Percentiles rank a stretch among this genome's conserved stretches.
Evolutionary conservation across 2,329 filamentous ascomycete species (phyloP).

Genomic region (Paracoccidioides brasiliensis): DNA sequence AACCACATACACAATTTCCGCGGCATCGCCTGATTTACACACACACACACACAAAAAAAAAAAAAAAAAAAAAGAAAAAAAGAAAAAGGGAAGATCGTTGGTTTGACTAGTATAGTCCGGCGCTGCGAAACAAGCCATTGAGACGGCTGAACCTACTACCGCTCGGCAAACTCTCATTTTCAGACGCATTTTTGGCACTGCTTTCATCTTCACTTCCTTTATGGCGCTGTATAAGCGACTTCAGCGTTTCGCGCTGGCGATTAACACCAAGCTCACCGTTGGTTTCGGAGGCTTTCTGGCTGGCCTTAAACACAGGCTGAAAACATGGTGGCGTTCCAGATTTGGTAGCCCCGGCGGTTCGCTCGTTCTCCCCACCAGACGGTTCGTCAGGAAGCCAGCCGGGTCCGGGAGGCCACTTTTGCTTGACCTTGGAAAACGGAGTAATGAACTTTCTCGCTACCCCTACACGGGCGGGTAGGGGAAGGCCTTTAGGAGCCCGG

Average conservation of each 20-base stretch:
- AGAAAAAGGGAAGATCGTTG: background rate
- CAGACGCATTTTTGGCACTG: background rate
- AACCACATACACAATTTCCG: too few species aligned
- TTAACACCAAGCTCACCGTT: background rate
- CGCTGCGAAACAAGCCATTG: background rate
- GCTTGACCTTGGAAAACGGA: background rate
- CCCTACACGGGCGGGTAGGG: background rate
- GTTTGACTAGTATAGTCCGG: background rate
- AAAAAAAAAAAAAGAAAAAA: too few species aligned
- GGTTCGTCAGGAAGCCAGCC: background rate
- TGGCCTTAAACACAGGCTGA: background rate
- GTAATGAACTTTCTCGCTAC: background rate
- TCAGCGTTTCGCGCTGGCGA: background rate
- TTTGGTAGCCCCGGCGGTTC: background rate
- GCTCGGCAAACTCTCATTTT: background rate
- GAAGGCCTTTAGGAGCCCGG: background rate
- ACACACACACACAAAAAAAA: too few species aligned
- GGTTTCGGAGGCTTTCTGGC: background rate
- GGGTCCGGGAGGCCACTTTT: background rate
- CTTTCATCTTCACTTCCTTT: background rate
- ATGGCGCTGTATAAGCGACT: background rate
- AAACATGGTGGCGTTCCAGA: background rate
- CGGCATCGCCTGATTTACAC: too few species aligned
- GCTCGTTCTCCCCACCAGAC: background rate
- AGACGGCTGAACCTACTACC: background rate